Evolutionary conservation across 2,329 filamentous ascomycete genomes (phyloP).

Genomic region (Biscogniauxia marginata): DNA sequence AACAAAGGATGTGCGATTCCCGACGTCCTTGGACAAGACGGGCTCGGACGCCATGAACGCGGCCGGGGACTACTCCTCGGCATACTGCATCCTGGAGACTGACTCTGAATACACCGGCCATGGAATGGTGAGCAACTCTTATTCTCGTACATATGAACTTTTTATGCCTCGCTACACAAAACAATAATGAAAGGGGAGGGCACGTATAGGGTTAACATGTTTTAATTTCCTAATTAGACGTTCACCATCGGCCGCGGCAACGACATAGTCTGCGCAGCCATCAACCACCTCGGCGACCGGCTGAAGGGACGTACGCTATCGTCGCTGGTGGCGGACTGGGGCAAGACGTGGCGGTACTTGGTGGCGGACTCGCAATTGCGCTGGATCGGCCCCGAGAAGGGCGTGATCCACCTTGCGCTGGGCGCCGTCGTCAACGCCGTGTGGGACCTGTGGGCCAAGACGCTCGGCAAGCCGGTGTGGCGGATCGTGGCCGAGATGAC

Average conservation of each 20-base stretch:
- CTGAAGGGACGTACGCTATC: constrained; percentile 74
- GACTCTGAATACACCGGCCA: constrained; percentile 71
- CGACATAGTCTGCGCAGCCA: constrained; percentile 86
- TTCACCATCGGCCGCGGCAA: constrained; percentile 89
- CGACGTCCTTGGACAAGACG: constrained; percentile 94
- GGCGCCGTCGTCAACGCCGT: constrained; percentile 87
- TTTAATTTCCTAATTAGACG: constrained; percentile 43
- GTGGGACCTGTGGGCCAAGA: constrained; percentile 95
- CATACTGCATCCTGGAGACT: constrained; percentile 90
- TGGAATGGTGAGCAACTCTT: constrained; percentile 62
- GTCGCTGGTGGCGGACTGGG: constrained; percentile 77
- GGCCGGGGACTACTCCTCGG: constrained; percentile 86
- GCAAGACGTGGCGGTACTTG: constrained; percentile 86
- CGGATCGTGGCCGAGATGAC: constrained; percentile 86
- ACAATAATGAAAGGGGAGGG: background rate
- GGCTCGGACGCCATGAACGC: constrained; percentile 97
- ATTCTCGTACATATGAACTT: constrained; percentile 2
- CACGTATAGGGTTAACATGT: background rate
- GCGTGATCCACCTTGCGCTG: constrained; percentile 88
- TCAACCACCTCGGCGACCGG: constrained; percentile 73
- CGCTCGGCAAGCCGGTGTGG: constrained; percentile 84
- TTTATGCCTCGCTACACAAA: too few relatives aligned
- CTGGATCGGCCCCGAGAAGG: constrained; percentile 94
- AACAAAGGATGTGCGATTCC: constrained; percentile 74
- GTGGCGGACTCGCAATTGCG: constrained; percentile 86